phyloP scores from a whole-genome alignment of 208 protist species.

The Crithidia thermophila region DNA sequence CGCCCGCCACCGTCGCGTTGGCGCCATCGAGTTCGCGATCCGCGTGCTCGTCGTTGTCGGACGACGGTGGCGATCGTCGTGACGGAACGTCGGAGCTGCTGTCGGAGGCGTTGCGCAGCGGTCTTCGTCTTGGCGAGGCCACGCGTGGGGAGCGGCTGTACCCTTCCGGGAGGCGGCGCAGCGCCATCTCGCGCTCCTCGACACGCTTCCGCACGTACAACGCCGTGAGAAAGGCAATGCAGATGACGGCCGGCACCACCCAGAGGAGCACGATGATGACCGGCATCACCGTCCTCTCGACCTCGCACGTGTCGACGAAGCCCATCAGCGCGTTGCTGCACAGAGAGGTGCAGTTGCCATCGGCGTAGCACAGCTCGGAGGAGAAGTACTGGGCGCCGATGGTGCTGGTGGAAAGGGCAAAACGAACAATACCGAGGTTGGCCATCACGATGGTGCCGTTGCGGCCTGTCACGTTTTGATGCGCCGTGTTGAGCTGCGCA shows the following conservation, averaged over 20 bases:
- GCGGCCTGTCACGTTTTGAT: conserved; percentile 23
- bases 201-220: conserved; percentile 37
- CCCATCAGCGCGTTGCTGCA: conserved; percentile 36
- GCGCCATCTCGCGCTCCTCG: conserved; percentile 27
- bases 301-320: conserved; percentile 28
- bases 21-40: no score
- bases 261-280: conserved; percentile 39
- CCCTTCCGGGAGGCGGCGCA: neutral
- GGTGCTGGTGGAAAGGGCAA: conserved; percentile 18
- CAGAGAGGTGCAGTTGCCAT: conserved; percentile 43
- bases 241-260: conserved; percentile 34
- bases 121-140: neutral
- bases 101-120: neutral
- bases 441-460: conserved; percentile 28
- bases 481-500: conserved; percentile 41
- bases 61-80: neutral
- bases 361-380: conserved; percentile 43
- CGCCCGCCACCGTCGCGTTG: no score
- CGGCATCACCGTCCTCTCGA: conserved; percentile 40
- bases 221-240: conserved; percentile 31
- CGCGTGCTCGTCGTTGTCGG: no score
- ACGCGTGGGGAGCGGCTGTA: neutral
- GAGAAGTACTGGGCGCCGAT: conserved; percentile 35
- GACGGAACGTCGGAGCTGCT: neutral
- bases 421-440: conserved; percentile 28